These are phyloP conservation scores for Fusarium incarnatum DNA, from an alignment of 2,329 filamentous ascomycete genomes.

Conservation along the genomic window DNA sequence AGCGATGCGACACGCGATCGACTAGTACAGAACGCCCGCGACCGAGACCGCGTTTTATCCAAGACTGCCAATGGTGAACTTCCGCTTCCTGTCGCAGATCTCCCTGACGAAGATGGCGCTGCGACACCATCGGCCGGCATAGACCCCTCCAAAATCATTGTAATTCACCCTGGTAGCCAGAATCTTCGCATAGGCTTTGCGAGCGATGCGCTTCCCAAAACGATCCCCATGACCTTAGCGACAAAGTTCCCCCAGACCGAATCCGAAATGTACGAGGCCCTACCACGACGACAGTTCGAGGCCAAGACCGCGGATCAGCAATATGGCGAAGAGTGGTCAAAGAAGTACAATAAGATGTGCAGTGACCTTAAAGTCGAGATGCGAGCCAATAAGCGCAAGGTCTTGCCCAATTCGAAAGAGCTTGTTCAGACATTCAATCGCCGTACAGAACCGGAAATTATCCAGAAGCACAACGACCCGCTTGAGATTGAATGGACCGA, in stretches of 20 bases:
- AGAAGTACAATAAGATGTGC: slow-evolving; percentile 83
- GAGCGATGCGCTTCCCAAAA: slow-evolving; percentile 95
- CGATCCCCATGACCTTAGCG: slow-evolving; percentile 92
- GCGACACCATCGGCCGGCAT: slow-evolving; percentile 69
- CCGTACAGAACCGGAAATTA: slow-evolving; percentile 83
- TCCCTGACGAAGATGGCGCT: slow-evolving; percentile 67
- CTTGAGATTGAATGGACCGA: slow-evolving; percentile 97
- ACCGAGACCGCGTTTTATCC: slow-evolving; percentile 86
- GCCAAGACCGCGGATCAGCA: slow-evolving; percentile 76
- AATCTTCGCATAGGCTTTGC: slow-evolving; percentile 94
- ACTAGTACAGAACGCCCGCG: slow-evolving; percentile 87
- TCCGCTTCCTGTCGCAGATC: slow-evolving; percentile 69
- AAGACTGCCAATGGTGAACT: slow-evolving; percentile 77
- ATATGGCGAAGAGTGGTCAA: slow-evolving; percentile 85
- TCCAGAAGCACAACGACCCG: slow-evolving; percentile 94
- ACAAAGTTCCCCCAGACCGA: slow-evolving; percentile 82
- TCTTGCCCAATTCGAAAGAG: slow-evolving; percentile 97
- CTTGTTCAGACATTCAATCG: slow-evolving; percentile 95
- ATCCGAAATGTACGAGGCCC: slow-evolving; percentile 82
- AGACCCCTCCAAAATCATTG: slow-evolving; percentile 89
- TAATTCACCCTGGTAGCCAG: slow-evolving; percentile 95
- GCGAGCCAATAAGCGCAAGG: slow-evolving; percentile 92
- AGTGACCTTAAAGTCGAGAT: slow-evolving; percentile 90
- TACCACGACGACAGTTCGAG: slow-evolving; percentile 77
- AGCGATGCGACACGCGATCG: slow-evolving; percentile 86